Percentiles rank a stretch among this genome's conserved stretches.
Conservation (phyloP, 345 rosid genomes). For the Camelina sativa region DNA sequence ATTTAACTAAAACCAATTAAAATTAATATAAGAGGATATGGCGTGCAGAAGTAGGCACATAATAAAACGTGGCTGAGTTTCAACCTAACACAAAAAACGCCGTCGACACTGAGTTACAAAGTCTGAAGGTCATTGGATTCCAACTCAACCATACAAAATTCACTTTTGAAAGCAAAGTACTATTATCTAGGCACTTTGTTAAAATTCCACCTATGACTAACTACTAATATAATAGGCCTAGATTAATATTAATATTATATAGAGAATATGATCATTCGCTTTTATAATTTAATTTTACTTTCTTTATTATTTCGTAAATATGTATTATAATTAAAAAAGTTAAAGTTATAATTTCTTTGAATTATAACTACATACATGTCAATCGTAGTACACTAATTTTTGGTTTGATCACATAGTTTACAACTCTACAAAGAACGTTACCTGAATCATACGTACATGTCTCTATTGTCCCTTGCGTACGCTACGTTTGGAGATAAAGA, state of each 20-base stretch:
- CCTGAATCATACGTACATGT: no score
- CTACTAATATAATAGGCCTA: neutral
- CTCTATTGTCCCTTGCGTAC: no score
- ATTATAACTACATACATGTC: no score
- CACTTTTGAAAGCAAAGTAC: neutral
- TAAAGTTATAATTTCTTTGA: neutral
- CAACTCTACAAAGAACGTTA: no score
- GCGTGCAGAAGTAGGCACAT: conserved; percentile 28
- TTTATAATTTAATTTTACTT: neutral
- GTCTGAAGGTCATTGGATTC: conserved; percentile 4
- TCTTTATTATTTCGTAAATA: neutral
- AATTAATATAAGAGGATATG: conserved; percentile 3
- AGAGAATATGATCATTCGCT: neutral
- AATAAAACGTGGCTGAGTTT: conserved; percentile 13
- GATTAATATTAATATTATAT: no score
- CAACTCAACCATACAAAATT: neutral
- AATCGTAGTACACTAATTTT: no score
- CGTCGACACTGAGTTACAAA: conserved; percentile 25
- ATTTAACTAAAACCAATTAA: neutral
- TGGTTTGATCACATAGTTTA: no score
- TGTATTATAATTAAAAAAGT: neutral
- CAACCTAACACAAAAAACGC: neutral
- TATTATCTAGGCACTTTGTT: conserved; percentile 1
- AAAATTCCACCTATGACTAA: neutral
- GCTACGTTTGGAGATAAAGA: no score